Evolutionary conservation across 257 asterid genomes (phyloP).

Genomic region (Dorcoceras hygrometricum): DNA sequence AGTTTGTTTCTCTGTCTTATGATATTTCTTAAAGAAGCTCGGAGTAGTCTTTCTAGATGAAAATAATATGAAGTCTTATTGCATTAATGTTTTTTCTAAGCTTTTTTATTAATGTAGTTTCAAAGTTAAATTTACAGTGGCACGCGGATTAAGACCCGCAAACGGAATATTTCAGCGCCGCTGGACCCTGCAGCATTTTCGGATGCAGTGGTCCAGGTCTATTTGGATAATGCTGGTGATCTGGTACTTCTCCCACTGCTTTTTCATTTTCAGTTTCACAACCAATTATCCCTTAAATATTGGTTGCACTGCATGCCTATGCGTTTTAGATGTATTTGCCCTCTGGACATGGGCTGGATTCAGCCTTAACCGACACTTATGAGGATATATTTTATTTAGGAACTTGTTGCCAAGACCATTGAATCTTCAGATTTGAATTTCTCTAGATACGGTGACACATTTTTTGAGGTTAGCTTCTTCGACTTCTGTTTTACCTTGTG

Average conservation of each 20-base stretch:
- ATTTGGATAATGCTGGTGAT: conserved; percentile 99
- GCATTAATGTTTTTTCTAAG: conserved; percentile 14
- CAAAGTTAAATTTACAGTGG: conserved; percentile 52
- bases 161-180: conserved; percentile 97
- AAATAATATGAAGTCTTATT: conserved; percentile 8
- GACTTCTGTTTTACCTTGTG: background rate
- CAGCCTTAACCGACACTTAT: conserved; percentile 18
- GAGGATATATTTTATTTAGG: conserved; percentile 45
- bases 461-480: conserved; percentile 63
- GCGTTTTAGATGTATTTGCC: background rate
- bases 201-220: conserved; percentile 99
- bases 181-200: conserved; percentile 99
- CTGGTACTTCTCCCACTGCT: conserved; percentile 47
- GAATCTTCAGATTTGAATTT: conserved; percentile 85
- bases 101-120: conserved; percentile 20
- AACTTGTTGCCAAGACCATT: conserved; percentile 79
- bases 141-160: conserved; percentile 99
- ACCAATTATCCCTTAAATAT: conserved; percentile 1
- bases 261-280: background rate
- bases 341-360: conserved; percentile 1
- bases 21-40: background rate
- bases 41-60: conserved; percentile 2
- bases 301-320: conserved; percentile 9
- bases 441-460: conserved; percentile 95
- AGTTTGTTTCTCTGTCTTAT: background rate